These are phyloP conservation scores for Salvia splendens DNA, from an alignment of 257 asterid genomes.

Conservation along the genomic window DNA sequence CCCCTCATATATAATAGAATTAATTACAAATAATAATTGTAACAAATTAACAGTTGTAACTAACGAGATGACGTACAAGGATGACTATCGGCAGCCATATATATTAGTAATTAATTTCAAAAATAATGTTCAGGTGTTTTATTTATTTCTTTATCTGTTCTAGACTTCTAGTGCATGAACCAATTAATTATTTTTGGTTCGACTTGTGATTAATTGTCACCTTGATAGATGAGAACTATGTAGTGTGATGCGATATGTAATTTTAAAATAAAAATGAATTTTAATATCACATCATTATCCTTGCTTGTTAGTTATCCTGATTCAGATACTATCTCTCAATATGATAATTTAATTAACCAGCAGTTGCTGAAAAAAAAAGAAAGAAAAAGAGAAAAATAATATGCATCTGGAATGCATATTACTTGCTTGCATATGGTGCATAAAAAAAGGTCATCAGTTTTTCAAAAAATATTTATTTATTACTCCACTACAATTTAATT, in stretches of 20 bases:
- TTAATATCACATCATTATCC: background rate
- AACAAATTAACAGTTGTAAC: background rate
- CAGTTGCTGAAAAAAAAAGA: background rate
- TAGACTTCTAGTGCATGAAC: conserved; percentile 6
- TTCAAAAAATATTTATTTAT: too few species aligned
- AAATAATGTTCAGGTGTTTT: conserved; percentile 4
- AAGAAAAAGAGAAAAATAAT: too few species aligned
- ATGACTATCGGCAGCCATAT: background rate
- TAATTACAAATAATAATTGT: background rate
- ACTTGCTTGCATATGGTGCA: too few species aligned
- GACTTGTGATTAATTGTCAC: background rate
- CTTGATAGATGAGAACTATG: background rate
- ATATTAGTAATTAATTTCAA: background rate
- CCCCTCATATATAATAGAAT: background rate
- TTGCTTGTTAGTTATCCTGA: background rate
- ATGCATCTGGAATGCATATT: too few species aligned
- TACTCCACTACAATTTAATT: too few species aligned
- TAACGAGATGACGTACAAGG: background rate
- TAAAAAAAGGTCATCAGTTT: too few species aligned
- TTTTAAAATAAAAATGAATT: background rate
- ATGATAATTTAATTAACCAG: background rate
- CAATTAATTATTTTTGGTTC: background rate
- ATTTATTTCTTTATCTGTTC: background rate
- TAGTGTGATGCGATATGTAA: background rate
- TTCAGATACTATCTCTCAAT: background rate